phyloP scores from a whole-genome alignment of 768 basidiomycete species.

The Suillus discolor region DNA sequence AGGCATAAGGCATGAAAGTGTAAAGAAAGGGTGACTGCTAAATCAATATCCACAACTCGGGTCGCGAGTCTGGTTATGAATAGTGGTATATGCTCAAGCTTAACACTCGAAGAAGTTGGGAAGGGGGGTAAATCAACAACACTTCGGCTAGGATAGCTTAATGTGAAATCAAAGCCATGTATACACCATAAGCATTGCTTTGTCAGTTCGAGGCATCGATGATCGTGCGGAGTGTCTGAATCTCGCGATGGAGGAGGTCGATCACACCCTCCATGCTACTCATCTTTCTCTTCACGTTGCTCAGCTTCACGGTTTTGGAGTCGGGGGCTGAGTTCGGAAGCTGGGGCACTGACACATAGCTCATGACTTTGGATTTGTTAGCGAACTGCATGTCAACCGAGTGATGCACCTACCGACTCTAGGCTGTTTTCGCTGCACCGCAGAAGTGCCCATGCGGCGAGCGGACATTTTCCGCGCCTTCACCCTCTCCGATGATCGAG shows the following conservation, averaged over 20 bases:
- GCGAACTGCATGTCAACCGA: neutral
- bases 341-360: conserved; percentile 1
- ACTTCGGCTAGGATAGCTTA: neutral
- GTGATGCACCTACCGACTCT: neutral
- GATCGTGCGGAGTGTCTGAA: neutral
- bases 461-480: neutral
- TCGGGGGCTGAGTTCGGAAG: neutral
- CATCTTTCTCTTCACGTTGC: neutral
- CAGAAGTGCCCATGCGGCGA: neutral
- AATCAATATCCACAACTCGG: neutral
- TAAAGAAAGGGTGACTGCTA: neutral
- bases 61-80: neutral
- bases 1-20: neutral
- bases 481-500: neutral
- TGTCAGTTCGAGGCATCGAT: neutral
- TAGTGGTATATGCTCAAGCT: neutral
- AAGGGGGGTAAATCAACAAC: neutral
- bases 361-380: neutral
- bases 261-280: neutral
- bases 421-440: neutral
- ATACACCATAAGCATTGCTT: neutral
- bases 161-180: neutral
- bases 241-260: neutral
- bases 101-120: neutral
- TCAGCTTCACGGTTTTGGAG: neutral